Conservation (phyloP, 2,329 filamentous ascomycete species). For the Chaetomiaceae sp. region DNA sequence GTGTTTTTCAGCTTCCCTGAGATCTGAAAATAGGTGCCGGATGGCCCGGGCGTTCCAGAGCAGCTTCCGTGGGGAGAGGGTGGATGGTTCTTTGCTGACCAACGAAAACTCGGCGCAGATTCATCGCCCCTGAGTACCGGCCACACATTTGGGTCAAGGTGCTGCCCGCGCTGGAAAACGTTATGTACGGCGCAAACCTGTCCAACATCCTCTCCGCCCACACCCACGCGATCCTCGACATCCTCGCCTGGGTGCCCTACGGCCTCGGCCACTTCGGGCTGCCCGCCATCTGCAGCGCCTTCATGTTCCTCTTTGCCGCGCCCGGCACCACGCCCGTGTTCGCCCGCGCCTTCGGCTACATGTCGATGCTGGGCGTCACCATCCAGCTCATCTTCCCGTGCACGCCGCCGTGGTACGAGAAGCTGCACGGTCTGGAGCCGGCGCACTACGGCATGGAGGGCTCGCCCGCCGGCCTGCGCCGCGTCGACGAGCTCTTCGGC, state of each 20-base stretch:
- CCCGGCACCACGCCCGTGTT: conserved; percentile 81
- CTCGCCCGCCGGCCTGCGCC: conserved; percentile 80
- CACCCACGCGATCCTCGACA: conserved; percentile 73
- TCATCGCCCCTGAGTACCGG: conserved; percentile 81
- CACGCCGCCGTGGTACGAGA: conserved; percentile 96
- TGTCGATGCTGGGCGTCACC: conserved; percentile 80
- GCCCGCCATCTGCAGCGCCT: conserved; percentile 67
- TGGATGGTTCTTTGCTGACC: conserved; percentile 3
- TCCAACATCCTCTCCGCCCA: conserved; percentile 93
- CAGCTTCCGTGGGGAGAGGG: neutral
- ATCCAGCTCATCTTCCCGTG: conserved; percentile 90
- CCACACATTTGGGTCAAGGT: conserved; percentile 95
- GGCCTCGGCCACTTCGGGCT: conserved; percentile 85
- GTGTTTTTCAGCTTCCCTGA: conserved; percentile 31
- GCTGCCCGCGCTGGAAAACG: conserved; percentile 88
- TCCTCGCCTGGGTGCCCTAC: conserved; percentile 90
- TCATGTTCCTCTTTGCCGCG: conserved; percentile 84
- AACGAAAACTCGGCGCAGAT: conserved; percentile 51
- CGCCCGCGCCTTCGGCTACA: conserved; percentile 82
- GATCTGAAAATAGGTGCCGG: neutral
- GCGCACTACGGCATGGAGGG: conserved; percentile 89
- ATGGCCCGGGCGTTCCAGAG: neutral
- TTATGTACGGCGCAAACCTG: conserved; percentile 90
- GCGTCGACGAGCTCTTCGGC: conserved; percentile 84
- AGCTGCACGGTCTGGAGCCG: conserved; percentile 80